These are phyloP conservation scores for Wickerhamomyces silvicola DNA, from an alignment of 805 yeast species.

Conservation along the genomic window DNA sequence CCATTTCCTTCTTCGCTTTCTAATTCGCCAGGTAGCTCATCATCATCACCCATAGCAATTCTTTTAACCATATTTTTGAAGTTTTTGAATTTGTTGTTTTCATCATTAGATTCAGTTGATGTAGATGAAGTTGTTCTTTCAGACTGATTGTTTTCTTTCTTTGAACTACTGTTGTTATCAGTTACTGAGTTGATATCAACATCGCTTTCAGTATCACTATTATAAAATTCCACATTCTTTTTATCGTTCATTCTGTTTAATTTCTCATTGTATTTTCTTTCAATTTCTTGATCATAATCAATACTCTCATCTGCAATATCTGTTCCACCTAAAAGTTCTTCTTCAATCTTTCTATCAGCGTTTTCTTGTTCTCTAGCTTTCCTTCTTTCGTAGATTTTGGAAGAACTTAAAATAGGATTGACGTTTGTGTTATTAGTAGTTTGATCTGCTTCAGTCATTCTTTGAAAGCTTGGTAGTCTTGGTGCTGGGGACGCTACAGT, in stretches of 20 bases:
- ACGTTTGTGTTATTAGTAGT: not conserved
- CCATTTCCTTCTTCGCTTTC: constrained; percentile 16
- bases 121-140: not conserved
- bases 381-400: constrained; percentile 18
- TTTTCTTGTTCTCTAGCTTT: constrained; percentile 15
- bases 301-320: constrained; percentile 1
- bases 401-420: constrained; percentile 4
- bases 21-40: constrained; percentile 10
- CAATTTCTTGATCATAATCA: constrained; percentile 5
- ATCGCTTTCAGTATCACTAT: constrained; percentile 17
- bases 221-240: constrained; percentile 12
- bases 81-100: constrained; percentile 7
- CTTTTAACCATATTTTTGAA: constrained; percentile 16
- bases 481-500: constrained; percentile 8
- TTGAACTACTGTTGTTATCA: constrained; percentile 2
- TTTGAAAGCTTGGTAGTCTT: constrained; percentile 18
- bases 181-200: constrained; percentile 16
- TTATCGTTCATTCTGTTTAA: constrained; percentile 11
- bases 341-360: constrained; percentile 1
- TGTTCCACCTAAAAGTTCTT: constrained; percentile 5
- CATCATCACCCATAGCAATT: constrained; percentile 15
- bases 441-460: constrained; percentile 4
- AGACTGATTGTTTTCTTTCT: constrained; percentile 1
- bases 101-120: constrained; percentile 2
- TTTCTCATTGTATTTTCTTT: constrained; percentile 13